Conservation (phyloP, 352 stramenopile species). For the Globisporangium takayamanum region DNA sequence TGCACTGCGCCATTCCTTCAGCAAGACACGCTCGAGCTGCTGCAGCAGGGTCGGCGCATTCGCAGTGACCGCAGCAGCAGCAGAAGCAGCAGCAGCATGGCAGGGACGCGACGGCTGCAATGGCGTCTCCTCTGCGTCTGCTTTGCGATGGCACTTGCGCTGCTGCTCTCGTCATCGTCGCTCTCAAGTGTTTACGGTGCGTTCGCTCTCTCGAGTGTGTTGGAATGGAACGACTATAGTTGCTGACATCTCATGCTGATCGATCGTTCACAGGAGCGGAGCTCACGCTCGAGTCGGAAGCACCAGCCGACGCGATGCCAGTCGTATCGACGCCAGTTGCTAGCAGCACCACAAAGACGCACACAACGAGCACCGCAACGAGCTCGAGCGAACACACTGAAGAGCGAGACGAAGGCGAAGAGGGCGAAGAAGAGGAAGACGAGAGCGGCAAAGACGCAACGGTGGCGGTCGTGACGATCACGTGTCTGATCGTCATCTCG, state of each 20-base stretch:
- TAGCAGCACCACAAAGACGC: no score
- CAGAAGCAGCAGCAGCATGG: background rate
- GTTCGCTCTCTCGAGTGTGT: background rate
- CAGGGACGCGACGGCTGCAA: background rate
- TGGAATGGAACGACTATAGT: background rate
- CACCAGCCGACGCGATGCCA: constrained; percentile 1
- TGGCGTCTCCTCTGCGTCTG: background rate
- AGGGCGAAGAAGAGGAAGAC: constrained; percentile 10
- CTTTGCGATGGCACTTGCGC: constrained; percentile 5
- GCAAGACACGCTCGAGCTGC: background rate
- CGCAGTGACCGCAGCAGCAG: background rate
- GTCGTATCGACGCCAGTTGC: background rate
- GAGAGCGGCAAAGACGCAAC: constrained; percentile 24
- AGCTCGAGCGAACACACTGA: background rate
- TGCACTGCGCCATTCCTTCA: no score
- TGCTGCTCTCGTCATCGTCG: constrained; percentile 11
- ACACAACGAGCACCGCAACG: background rate
- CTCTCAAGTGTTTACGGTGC: background rate
- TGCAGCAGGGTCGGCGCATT: background rate
- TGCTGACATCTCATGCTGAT: background rate
- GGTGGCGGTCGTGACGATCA: constrained; percentile 49
- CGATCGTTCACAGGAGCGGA: background rate
- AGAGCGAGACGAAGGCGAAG: constrained; percentile 7
- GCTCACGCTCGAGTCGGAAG: background rate
- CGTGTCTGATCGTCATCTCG: constrained; percentile 48